These are phyloP conservation scores for Magnolia kwangsiensis DNA, from an alignment of 164 flowering plant genomes.

Conservation along the genomic window DNA sequence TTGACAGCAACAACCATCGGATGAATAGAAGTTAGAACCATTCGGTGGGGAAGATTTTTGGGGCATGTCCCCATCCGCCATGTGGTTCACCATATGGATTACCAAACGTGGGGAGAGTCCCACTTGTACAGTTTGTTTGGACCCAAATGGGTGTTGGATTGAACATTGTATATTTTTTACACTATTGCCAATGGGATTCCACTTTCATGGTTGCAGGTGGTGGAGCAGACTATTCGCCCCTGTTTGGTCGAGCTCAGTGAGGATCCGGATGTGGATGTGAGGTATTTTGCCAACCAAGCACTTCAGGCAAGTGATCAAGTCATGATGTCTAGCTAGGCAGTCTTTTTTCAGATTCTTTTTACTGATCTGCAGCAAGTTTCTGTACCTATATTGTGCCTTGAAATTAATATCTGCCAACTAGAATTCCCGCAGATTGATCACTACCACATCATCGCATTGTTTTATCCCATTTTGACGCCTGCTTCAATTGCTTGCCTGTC, in stretches of 20 bases:
- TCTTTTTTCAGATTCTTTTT: background rate
- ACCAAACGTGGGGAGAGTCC: too few relatives aligned
- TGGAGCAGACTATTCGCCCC: constrained; percentile 74
- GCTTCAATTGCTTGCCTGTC: background rate
- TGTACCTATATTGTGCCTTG: background rate
- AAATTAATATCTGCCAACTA: background rate
- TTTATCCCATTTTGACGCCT: background rate
- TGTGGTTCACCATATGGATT: too few relatives aligned
- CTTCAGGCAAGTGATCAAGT: constrained; percentile 65
- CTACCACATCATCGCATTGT: background rate
- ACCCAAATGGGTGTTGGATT: too few relatives aligned
- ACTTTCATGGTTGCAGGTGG: constrained; percentile 43
- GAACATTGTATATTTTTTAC: too few relatives aligned
- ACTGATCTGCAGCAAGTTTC: background rate
- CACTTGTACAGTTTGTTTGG: too few relatives aligned
- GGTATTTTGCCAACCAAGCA: constrained; percentile 74
- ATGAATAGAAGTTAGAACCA: too few relatives aligned
- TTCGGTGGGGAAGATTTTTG: too few relatives aligned
- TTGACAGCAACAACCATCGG: too few relatives aligned
- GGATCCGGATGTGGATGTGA: constrained; percentile 92
- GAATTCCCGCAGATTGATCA: background rate
- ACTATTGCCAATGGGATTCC: background rate
- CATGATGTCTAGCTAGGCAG: constrained; percentile 50
- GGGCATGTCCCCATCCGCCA: too few relatives aligned
- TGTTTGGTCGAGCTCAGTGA: constrained; percentile 75